phyloP scores from a whole-genome alignment of 2,329 filamentous ascomycete genomes.

The Amauroascus verrucosus region DNA sequence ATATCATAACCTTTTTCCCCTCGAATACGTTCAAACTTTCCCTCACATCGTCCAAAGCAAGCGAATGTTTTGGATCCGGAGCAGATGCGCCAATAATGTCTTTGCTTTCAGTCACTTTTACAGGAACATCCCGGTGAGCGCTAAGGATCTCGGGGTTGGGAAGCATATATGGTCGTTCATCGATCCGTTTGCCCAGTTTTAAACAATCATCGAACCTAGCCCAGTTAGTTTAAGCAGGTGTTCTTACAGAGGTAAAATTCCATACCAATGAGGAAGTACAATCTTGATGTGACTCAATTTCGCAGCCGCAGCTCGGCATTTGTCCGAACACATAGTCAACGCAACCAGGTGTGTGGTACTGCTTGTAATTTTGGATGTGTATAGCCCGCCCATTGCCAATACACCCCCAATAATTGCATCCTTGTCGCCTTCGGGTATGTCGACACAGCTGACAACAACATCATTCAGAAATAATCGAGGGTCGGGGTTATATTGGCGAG shows the following conservation, averaged over 20 bases:
- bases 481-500: conserved; percentile 81
- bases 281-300: conserved; percentile 57
- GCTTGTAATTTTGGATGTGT: conserved; percentile 59
- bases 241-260: not conserved
- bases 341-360: conserved; percentile 84
- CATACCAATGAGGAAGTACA: conserved; percentile 82
- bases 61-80: conserved; percentile 36
- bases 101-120: conserved; percentile 48
- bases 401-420: conserved; percentile 87
- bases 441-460: conserved; percentile 70
- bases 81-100: conserved; percentile 59
- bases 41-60: conserved; percentile 28
- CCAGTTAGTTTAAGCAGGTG: conserved; percentile 14
- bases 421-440: conserved; percentile 75
- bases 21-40: conserved; percentile 63
- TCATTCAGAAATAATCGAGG: conserved; percentile 82
- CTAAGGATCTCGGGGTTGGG: conserved; percentile 78
- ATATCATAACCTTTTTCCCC: conserved; percentile 66
- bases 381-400: conserved; percentile 77
- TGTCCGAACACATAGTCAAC: conserved; percentile 61
- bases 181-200: conserved; percentile 81
- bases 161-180: conserved; percentile 73
- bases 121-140: conserved; percentile 45
- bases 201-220: conserved; percentile 90
- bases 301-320: conserved; percentile 45